These are phyloP conservation scores for Cyclocybe aegerita DNA, from an alignment of 768 basidiomycete genomes.

Conservation along the genomic window DNA sequence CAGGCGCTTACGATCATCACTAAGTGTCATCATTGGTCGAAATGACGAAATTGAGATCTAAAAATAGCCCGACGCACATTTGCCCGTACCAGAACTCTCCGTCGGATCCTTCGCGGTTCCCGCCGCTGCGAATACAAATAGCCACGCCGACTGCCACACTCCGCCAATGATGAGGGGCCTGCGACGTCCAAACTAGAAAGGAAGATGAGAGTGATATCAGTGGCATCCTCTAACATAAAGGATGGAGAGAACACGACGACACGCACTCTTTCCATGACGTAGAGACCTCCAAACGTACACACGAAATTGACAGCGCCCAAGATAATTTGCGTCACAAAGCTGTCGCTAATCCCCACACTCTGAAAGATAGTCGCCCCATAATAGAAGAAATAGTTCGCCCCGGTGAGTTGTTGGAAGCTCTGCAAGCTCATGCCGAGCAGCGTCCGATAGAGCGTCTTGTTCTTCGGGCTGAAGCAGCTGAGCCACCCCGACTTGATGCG, in stretches of 20 bases:
- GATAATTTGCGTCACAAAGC: conserved; percentile 74
- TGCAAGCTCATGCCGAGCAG: conserved; percentile 65
- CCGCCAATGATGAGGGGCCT: conserved; percentile 66
- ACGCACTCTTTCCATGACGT: conserved; percentile 64
- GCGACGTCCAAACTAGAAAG: conserved; percentile 59
- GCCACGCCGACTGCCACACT: conserved; percentile 68
- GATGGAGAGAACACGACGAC: not conserved
- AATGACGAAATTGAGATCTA: not conserved
- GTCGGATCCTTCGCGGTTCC: conserved; percentile 62
- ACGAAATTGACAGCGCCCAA: conserved; percentile 72
- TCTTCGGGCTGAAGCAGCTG: conserved; percentile 58
- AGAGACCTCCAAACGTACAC: conserved; percentile 72
- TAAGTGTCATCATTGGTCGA: conserved; percentile 9
- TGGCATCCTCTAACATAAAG: not conserved
- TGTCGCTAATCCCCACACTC: conserved; percentile 65
- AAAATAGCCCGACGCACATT: conserved; percentile 33
- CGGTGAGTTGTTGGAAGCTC: conserved; percentile 70
- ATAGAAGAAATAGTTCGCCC: conserved; percentile 72
- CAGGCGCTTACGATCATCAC: conserved; percentile 70
- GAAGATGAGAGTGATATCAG: not conserved
- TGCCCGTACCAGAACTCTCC: conserved; percentile 48
- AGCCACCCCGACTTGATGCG: conserved; percentile 53
- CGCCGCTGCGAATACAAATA: conserved; percentile 72
- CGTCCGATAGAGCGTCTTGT: conserved; percentile 66
- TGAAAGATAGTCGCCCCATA: conserved; percentile 65